Evolutionary conservation across 345 rosid species (phyloP).

Genomic region (Dimocarpus longan): DNA sequence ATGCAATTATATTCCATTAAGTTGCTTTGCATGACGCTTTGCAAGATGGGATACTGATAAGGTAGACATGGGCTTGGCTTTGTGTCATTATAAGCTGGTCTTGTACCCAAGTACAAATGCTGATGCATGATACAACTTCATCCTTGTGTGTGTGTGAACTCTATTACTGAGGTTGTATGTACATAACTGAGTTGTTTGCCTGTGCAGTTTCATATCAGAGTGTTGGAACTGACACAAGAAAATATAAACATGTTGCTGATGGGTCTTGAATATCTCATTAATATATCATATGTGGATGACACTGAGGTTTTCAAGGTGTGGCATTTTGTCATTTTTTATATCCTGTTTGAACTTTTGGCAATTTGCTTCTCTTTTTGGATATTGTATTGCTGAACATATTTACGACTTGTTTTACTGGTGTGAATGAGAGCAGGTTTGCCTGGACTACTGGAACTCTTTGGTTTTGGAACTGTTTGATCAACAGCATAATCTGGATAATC

Average conservation of each 20-base stretch:
- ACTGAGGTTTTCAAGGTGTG: conserved; percentile 98
- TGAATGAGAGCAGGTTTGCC: conserved; percentile 71
- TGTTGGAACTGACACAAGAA: conserved; percentile 78
- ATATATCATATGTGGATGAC: conserved; percentile 95
- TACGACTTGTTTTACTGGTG: background rate
- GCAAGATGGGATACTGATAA: background rate
- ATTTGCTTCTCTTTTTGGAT: background rate
- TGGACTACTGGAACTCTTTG: conserved; percentile 96
- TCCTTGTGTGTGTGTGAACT: background rate
- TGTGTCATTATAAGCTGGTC: background rate
- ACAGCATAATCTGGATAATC: conserved; percentile 79
- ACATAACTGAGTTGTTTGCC: background rate
- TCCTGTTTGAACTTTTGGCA: background rate
- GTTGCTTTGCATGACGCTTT: background rate
- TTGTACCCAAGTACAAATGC: background rate
- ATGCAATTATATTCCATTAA: background rate
- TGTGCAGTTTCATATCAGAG: conserved; percentile 81
- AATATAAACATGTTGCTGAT: conserved; percentile 54
- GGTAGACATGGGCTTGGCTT: background rate
- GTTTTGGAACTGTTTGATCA: conserved; percentile 93
- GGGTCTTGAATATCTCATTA: conserved; percentile 93
- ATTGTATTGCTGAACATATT: background rate
- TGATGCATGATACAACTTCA: background rate
- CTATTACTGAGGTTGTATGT: conserved; percentile 15
- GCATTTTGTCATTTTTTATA: background rate